Base-by-base conservation (phyloP, 108 stramenopile genomes). In the Discostella stelligeroides region DNA sequence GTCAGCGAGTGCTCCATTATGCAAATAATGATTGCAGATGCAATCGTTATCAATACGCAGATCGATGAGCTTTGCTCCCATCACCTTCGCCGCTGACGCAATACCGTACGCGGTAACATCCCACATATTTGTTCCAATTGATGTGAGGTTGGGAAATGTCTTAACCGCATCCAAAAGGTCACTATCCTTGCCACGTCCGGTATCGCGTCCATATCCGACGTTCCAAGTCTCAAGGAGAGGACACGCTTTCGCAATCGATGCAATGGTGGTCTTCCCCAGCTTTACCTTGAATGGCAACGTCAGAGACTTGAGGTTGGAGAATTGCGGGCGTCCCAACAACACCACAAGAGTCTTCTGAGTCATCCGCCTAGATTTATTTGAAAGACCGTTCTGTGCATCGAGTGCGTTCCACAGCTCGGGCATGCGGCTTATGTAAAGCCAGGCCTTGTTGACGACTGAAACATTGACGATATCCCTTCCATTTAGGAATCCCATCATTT, bases 401-500 rank as follows among this genome's bases (percentile, higher is more conserved):
- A 73, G 55, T 3, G 12, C 18, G 29, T 38, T 24, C 72, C 72
- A 73, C 3, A 73, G 49, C 9, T 10, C 15, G 21, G 53, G 72
- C n/a, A 42, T 14, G 55, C 72, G 72, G 41, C 60, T 66, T 4
- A 46, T 23, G 1, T 50, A 66, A 18, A 73, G 72, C 72, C 72
- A 73, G 11, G 55, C 64, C 40, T 73, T 73, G 45, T 37, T 9
- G 17, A 73, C 72, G 0, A 40, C 34, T 2, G 65, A 73, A 3
- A 43, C 41, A 15, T 23, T 43, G 6, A 59, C 38, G 13, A 67
- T 38, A 17, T 73, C 66, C 34, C 24, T 67, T 13, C 72, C 72
- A 12, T 38, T 58, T 1, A 73, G 66, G 39, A 40, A 63, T 12
- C 30, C 58, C 42, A 73, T 30, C 0, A 58, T 17, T 1, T 20